A percentile compares a stretch with the other conserved stretches of the same genome.
phyloP scores from a whole-genome alignment of 495 filamentous ascomycete genomes.

The Podospora pseudoanserina region DNA sequence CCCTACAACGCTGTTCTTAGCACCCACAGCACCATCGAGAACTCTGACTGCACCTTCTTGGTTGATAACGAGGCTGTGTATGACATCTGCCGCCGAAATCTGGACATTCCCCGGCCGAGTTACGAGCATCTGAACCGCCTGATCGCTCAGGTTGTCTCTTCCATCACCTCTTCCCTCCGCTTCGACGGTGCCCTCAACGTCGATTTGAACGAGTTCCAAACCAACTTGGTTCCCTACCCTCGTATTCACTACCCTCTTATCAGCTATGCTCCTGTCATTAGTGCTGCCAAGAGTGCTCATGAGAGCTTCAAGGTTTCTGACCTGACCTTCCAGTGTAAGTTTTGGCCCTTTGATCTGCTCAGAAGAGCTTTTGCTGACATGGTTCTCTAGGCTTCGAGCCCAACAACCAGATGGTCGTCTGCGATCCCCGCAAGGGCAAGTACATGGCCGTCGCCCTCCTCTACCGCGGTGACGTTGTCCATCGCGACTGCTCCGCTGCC shows the following conservation, averaged over 20 bases:
- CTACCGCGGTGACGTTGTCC: constrained; percentile 86
- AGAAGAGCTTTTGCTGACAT: neutral
- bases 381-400: constrained; percentile 68
- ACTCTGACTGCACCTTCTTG: constrained; percentile 88
- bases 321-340: constrained; percentile 79
- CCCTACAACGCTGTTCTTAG: constrained; percentile 90
- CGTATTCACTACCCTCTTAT: constrained; percentile 91
- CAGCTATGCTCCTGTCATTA: constrained; percentile 83
- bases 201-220: constrained; percentile 93
- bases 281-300: constrained; percentile 74
- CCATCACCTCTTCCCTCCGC: constrained; percentile 83
- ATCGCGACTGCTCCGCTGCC: constrained; percentile 76
- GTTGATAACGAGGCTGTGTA: constrained; percentile 94
- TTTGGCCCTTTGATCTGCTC: neutral
- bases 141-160: constrained; percentile 89
- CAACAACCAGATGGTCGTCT: constrained; percentile 96
- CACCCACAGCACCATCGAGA: constrained; percentile 90
- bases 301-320: constrained; percentile 91
- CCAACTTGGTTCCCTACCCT: constrained; percentile 87
- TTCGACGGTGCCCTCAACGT: constrained; percentile 91
- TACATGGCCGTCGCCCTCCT: constrained; percentile 91
- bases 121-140: constrained; percentile 88
- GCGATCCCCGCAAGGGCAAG: constrained; percentile 86
- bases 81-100: constrained; percentile 84
- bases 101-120: constrained; percentile 81